Base-by-base conservation (phyloP, 129 eudicot genomes). In the sunflower (Helianthus annuus) region DNA sequence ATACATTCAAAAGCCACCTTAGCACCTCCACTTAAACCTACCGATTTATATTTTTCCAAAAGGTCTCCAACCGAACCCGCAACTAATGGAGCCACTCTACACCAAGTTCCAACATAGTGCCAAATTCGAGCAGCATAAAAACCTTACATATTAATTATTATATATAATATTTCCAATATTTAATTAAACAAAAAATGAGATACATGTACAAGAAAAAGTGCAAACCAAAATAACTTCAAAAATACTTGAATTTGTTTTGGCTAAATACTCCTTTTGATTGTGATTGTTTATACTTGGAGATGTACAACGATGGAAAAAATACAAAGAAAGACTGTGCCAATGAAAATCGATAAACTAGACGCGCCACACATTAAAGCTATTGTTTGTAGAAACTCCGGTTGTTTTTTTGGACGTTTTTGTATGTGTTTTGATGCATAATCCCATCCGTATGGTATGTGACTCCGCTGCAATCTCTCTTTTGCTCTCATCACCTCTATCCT, bases 241-340 rank as follows among this genome's bases (percentile, higher is more conserved):
- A 40, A 64, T 3, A 39, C 7, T 19, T 10, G 36, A 65, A 44
- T 29, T 42, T 34, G 22, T 55, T 70, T 54, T 7, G 27, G 56
- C 27, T 48, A 44, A 57, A 57, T 44, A 22, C 39, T 44, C 29
- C 0, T 10, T 72, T 72, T 29, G 22, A 4, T 46, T 8, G 45
- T 48, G 36, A 4, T 48, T 46, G 13, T 34, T 76, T 57, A 80
- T 7, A 60, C 44, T 24, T 62, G 68, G 40, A 77, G 58, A 55
- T 72, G 85, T 38, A 46, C 71, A 19, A 77, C 3, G 67, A 80
- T 7, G 38, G 85, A 73, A 6, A 80, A 70, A 22, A 80, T 66
- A 70, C 68, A 84, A 53, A 84, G 74, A 13, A 52, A 48, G 36
- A 70, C 1, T 29, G 78, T 77, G 39, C 61, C 75, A 27, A 44